Conservation (phyloP, 306 rosid species). For the Gastrolobium bilobum region DNA sequence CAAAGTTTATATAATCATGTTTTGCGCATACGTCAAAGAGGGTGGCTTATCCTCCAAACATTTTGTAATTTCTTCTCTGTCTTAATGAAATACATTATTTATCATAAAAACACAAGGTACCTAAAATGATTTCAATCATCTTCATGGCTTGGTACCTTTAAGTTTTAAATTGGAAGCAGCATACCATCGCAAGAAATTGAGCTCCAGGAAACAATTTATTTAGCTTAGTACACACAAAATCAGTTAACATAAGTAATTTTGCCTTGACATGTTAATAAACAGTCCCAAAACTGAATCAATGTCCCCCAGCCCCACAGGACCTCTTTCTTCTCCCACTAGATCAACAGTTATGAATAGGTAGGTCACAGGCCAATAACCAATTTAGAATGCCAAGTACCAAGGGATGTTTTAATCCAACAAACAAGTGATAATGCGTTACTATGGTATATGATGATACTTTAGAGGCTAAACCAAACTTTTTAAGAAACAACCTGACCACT, state of each 20-base stretch:
- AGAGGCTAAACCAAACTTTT: conserved; percentile 33
- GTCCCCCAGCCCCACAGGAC: background rate
- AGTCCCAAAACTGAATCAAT: background rate
- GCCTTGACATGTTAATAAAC: background rate
- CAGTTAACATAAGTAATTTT: conserved; percentile 21
- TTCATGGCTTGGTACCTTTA: background rate
- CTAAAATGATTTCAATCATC: conserved; percentile 20
- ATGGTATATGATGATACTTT: background rate
- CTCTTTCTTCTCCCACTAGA: conserved; percentile 8
- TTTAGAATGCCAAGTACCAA: conserved; percentile 17
- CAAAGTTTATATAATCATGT: conserved; percentile 12
- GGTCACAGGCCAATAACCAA: background rate
- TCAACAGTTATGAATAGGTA: conserved; percentile 5
- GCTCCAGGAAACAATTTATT: conserved; percentile 3
- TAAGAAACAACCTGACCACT: conserved; percentile 30
- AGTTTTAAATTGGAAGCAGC: background rate
- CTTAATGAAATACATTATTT: background rate
- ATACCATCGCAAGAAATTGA: background rate
- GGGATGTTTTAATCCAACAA: conserved; percentile 15
- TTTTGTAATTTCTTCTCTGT: background rate
- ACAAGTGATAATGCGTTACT: background rate
- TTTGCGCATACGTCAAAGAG: background rate
- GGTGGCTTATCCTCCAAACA: background rate
- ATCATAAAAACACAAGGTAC: background rate
- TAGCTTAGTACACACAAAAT: conserved; percentile 21